Evolutionary conservation across 148 eudicot genomes (phyloP), one percentile per base, ranked within the genome.

Genomic region (Fagopyrum esculentum): DNA sequence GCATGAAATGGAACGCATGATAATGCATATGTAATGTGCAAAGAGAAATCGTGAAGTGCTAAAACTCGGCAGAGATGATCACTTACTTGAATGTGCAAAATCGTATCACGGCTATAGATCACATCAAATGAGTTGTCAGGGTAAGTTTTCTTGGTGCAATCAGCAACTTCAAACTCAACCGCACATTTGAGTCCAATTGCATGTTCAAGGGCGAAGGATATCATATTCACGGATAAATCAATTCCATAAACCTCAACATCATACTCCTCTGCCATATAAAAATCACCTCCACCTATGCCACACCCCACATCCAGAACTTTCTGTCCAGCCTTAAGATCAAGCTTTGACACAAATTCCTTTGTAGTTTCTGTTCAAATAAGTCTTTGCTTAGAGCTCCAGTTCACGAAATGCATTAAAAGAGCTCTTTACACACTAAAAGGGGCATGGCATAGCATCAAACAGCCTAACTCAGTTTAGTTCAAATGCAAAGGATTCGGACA

Each of bases 261-360:
- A 78, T 80, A 92, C 70, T 82, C 87, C 77, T 92, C 97, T 46
- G 98, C 98, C 99, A 96, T 96, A 86, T 96, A 96, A 79, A 96
- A 96, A 72, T 96, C 97, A 50, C 98, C 99, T 73, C 99, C 99
- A 7, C 97, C 99, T 66, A 96, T 90, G 73, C 99, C 99, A 79
- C 99, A 96, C 44, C 99, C 99, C 74, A 96, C 99, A 84, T 96
- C 99, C 71, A 96, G 81, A 72, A 92, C 98, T 78, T 88, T 96
- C 83, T 92, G 97, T 70, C 99, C 97, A 60, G 99, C 91, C 85
- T 90, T 83, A 75, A 96, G 87, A 79, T 86, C 97, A 77, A 96
- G 83, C 84, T 75, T 90, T 45, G 81, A 83, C 68, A 96, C 95
- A 86, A 96, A 92, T 77, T 96, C 99, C 77, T 83, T 90, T 9